phyloP scores from a whole-genome alignment of 148 eudicot species.

The Spergularia bocconei region DNA sequence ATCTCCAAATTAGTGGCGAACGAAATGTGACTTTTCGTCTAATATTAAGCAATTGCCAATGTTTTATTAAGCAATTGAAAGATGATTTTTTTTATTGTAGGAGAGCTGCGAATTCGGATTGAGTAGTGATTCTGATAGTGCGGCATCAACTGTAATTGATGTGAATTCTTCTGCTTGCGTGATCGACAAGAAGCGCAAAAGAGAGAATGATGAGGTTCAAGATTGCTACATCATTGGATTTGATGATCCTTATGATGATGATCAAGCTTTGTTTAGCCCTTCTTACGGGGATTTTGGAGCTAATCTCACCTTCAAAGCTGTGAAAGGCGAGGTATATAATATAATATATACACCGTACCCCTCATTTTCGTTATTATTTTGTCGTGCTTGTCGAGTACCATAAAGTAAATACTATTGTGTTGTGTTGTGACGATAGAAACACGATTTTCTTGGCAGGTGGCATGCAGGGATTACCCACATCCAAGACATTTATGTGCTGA shows the following conservation, averaged over 20 bases:
- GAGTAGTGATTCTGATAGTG: neutral
- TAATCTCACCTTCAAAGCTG: neutral
- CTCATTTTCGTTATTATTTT: no score
- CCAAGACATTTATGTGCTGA: constrained; percentile 23
- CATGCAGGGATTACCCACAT: constrained; percentile 31
- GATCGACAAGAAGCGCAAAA: constrained; percentile 22
- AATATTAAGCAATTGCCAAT: no score
- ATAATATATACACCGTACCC: no score
- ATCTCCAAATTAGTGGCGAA: no score
- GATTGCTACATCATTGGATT: constrained; percentile 49
- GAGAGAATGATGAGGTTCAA: constrained; percentile 32
- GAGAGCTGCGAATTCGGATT: no score
- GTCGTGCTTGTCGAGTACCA: neutral
- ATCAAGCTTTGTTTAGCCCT: no score
- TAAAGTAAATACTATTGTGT: neutral
- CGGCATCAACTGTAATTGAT: neutral
- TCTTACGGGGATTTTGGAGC: neutral
- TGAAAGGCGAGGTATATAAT: constrained; percentile 26
- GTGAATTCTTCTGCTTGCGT: neutral
- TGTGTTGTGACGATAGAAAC: neutral
- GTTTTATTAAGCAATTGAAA: no score
- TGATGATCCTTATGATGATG: constrained; percentile 16
- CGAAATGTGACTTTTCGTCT: no score
- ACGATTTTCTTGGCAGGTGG: constrained; percentile 9
- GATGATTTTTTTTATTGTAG: no score